Evolutionary conservation across 2,329 filamentous ascomycete species (phyloP), one percentile per base, ranked within the genome.

Genomic region (Xylaria polymorpha): DNA sequence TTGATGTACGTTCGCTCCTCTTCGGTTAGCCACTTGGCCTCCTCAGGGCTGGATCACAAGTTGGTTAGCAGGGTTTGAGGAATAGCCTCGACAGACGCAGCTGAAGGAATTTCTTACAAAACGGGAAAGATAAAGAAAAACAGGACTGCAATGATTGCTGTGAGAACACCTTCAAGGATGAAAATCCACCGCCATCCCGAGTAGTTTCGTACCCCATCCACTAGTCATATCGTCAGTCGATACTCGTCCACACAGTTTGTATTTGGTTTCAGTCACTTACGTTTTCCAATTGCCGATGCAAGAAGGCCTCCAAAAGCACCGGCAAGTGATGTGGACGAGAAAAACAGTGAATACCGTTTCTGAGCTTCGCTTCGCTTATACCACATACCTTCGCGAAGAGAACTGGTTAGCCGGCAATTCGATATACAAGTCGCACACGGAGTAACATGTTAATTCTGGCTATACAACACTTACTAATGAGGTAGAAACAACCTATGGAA

Each of bases 261-360:
- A 43, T n/a, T 59, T 20, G 3, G 35, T 32, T 57, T 37, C 2
- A 22, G 51, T 14, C 20, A 71, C 80, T 29, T 73, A 81, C 79
- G 94, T 76, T 96, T 93, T n/a, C 93, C 93, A 71, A 98, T 97
- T 0, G 91, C 94, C 1, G 90, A 91, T 0, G 94, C 94, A 4
- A 98, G 85, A 0, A 98, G 86, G 1, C 94, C 94, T 51, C 93
- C 94, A 75, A 97, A 98, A 0, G 94, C 92, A 39, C 92, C 92
- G 0, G 92, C 92, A 3, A 95, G 83, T 0, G 91, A 92, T 0
- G 92, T 94, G 35, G 87, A 93, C 76, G 88, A 90, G 84, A 98
- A 98, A 85, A 98, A 98, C 84, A 98, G 94, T 18, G 91, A 92
- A 82, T 94, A 98, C 37, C 96, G 90, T 76, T 94, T 93, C 81